Evolutionary conservation across 345 rosid species (phyloP), one percentile per base, ranked within the genome.

Genomic region (Zanthoxylum bungeanum): DNA sequence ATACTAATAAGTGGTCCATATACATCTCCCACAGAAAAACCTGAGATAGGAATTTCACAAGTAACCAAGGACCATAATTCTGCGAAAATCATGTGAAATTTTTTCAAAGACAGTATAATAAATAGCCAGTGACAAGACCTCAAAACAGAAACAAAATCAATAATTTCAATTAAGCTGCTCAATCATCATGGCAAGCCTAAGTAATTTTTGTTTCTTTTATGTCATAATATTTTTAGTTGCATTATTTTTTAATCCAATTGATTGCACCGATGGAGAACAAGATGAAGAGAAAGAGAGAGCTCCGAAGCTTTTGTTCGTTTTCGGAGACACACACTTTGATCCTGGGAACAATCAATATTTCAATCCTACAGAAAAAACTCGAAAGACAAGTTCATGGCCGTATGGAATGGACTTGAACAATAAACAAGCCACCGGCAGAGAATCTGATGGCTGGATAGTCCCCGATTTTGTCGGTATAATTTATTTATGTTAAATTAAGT

Each of bases 301-400:
- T 12, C 46, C 1, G 12, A 61, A 61, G 31, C 66, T 37, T 75
- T 51, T 75, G 30, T 70, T 75, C 30, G 74, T 75, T 2, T 44
- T 75, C 42, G 78, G 75, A 30, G 78, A 75, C 70, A 69, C 75
- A 24, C 71, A 55, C 7, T 75, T 63, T 44, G 78, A 70, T 37
- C 60, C 75, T 12, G 75, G 78, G 4, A 75, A 75, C 40, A 75
- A 70, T 50, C 55, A 64, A 9, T 58, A 42, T 21, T 33, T 69
- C 40, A 42, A n/a, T 49, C 4, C 30, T n/a, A 19, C 22, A 27
- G 22, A 30, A 12, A 47, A 1, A 8, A 4, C 9, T 25, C 9
- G 60, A 58, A 66, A 62, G 47, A 25, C 50, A 11, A 3, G 14
- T 16, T 70, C 50, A 5, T 70, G 57, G 58, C 79, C 79, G 3